phyloP scores from a whole-genome alignment of 2,329 filamentous ascomycete genomes.

The Huntiella bhutanensis region DNA sequence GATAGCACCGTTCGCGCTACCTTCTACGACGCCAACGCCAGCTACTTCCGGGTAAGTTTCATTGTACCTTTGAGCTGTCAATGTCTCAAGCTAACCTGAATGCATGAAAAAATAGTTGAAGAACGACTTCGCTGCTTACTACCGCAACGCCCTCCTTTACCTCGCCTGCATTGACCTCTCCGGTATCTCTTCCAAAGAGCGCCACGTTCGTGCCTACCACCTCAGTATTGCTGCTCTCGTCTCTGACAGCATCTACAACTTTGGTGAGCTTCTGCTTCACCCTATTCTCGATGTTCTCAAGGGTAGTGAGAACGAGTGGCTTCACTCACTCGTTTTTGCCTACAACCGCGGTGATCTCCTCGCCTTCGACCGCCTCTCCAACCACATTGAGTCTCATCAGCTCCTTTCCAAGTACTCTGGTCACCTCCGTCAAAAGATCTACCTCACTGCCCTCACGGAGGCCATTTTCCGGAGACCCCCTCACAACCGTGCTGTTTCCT shows the following conservation, averaged over 20 bases:
- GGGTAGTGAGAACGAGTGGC: slow-evolving; percentile 59
- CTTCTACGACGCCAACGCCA: slow-evolving; percentile 89
- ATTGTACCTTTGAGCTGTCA: background rate
- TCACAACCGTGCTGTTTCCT: slow-evolving; percentile 88
- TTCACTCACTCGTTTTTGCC: slow-evolving; percentile 87
- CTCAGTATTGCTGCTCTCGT: slow-evolving; percentile 82
- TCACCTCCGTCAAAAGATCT: slow-evolving; percentile 94
- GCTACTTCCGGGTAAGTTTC: slow-evolving; percentile 59
- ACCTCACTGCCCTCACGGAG: slow-evolving; percentile 86
- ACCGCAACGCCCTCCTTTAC: slow-evolving; percentile 93
- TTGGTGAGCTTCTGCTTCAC: slow-evolving; percentile 93
- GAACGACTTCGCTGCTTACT: slow-evolving; percentile 87
- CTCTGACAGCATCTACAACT: slow-evolving; percentile 95
- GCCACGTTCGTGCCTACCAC: slow-evolving; percentile 72
- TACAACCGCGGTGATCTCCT: slow-evolving; percentile 90
- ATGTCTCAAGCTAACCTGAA: background rate
- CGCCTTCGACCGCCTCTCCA: slow-evolving; percentile 67
- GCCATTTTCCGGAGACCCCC: slow-evolving; percentile 89
- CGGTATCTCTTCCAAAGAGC: slow-evolving; percentile 54
- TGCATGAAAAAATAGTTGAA: slow-evolving; percentile 30
- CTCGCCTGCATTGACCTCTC: slow-evolving; percentile 84
- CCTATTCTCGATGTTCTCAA: slow-evolving; percentile 75
- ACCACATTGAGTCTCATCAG: slow-evolving; percentile 61
- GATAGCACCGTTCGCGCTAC: slow-evolving; percentile 89
- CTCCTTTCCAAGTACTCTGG: slow-evolving; percentile 62